Percentiles rank a stretch among this genome's conserved stretches.
phyloP scores from a whole-genome alignment of 257 asterid species.

The Fraxinus anomala region DNA sequence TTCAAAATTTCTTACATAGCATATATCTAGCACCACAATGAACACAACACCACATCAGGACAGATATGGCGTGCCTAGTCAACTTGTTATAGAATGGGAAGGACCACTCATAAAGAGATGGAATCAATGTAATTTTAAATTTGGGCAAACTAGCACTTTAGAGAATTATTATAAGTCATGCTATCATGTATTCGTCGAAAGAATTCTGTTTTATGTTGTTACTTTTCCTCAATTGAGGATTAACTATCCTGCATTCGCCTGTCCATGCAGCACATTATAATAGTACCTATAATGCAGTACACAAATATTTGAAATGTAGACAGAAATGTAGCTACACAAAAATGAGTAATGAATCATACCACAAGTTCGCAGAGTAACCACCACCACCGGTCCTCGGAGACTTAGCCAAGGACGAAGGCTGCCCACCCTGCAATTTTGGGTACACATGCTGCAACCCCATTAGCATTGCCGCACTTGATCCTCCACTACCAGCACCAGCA shows the following conservation, averaged over 20 bases:
- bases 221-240: not conserved
- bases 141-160: not conserved
- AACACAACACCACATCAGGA: not conserved
- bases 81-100: not conserved
- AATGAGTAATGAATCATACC: conserved; percentile 47
- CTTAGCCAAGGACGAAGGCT: conserved; percentile 38
- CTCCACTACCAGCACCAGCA: conserved; percentile 37
- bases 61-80: not conserved
- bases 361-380: conserved; percentile 37
- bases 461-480: conserved; percentile 36
- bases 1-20: too few species aligned
- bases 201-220: not conserved
- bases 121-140: not conserved
- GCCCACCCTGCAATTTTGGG: conserved; percentile 51
- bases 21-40: not conserved
- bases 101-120: not conserved
- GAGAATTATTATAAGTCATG: not conserved
- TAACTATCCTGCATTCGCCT: not conserved
- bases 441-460: conserved; percentile 54
- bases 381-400: conserved; percentile 39
- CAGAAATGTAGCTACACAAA: not conserved
- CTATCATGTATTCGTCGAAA: not conserved
- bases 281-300: not conserved
- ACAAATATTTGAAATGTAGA: not conserved
- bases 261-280: not conserved